These are phyloP conservation scores for Solanum ossicruentum DNA, from an alignment of 257 asterid genomes.

Conservation along the genomic window DNA sequence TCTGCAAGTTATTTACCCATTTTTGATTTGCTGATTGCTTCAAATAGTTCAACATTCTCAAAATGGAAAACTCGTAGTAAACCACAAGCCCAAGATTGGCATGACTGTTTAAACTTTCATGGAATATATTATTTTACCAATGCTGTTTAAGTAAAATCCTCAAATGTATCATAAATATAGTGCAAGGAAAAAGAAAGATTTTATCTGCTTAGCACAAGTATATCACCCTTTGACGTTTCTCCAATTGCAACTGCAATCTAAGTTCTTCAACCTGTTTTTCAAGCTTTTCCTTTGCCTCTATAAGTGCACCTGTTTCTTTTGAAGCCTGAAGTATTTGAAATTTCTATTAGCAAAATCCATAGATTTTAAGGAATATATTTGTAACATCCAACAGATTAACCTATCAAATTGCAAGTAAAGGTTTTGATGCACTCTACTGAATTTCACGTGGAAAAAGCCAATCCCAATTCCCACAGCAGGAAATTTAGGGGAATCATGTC, in stretches of 20 bases:
- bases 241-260: slow-evolving; percentile 83
- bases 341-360: not conserved
- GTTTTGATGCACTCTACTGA: not conserved
- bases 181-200: not conserved
- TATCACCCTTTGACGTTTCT: slow-evolving; percentile 86
- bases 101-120: not conserved
- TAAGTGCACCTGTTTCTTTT: slow-evolving; percentile 95
- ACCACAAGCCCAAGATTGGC: not conserved
- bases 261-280: slow-evolving; percentile 99
- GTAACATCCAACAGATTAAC: not conserved
- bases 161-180: not conserved
- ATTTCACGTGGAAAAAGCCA: not conserved
- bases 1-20: slow-evolving; percentile 22
- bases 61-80: not conserved
- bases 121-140: not conserved
- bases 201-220: slow-evolving; percentile 2
- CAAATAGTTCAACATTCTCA: not conserved
- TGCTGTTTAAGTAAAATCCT: not conserved
- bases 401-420: not conserved
- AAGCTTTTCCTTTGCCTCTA: slow-evolving; percentile 96
- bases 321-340: slow-evolving; percentile 54
- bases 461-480: not conserved
- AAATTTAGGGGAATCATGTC: not conserved
- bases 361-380: not conserved
- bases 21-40: not conserved